Conservation (phyloP, 202 grass and related monocot species). For the Hordeum pubiflorum region DNA sequence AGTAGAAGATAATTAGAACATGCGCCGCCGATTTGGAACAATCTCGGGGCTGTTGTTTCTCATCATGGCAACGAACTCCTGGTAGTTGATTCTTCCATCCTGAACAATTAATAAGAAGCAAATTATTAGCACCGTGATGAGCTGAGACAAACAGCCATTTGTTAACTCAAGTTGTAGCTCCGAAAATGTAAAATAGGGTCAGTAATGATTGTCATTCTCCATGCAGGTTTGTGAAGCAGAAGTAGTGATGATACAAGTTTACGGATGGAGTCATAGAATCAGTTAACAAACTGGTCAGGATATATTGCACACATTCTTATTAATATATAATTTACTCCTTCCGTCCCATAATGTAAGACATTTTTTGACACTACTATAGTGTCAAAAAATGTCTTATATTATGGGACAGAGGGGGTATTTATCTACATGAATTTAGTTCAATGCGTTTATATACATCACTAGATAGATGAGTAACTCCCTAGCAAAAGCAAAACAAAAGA, state of each 20-base stretch:
- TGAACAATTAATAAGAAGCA: slow-evolving; percentile 16
- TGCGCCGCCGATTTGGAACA: slow-evolving; percentile 48
- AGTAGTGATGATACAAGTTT: neutral
- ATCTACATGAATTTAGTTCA: neutral
- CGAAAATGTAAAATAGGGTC: slow-evolving; percentile 1
- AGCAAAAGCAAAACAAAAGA: neutral
- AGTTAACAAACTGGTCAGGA: neutral
- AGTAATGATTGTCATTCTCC: neutral
- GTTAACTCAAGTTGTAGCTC: neutral
- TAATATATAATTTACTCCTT: neutral
- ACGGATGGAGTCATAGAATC: neutral
- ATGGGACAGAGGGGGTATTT: neutral
- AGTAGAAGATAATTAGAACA: slow-evolving; percentile 34
- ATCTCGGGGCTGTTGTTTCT: slow-evolving; percentile 65
- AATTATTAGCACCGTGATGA: neutral
- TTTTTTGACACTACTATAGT: too few species aligned
- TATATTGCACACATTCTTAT: neutral
- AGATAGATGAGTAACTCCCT: neutral
- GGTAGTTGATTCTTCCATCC: slow-evolving; percentile 99
- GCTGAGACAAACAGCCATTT: neutral
- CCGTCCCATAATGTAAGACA: too few species aligned
- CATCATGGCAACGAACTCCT: slow-evolving; percentile 99
- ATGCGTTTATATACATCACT: neutral
- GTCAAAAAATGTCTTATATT: too few species aligned
- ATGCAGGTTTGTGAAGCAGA: neutral